Percentiles rank a stretch among this genome's conserved stretches.
phyloP scores from a whole-genome alignment of 2,329 filamentous ascomycete species.

The Paecilomyces variotii region DNA sequence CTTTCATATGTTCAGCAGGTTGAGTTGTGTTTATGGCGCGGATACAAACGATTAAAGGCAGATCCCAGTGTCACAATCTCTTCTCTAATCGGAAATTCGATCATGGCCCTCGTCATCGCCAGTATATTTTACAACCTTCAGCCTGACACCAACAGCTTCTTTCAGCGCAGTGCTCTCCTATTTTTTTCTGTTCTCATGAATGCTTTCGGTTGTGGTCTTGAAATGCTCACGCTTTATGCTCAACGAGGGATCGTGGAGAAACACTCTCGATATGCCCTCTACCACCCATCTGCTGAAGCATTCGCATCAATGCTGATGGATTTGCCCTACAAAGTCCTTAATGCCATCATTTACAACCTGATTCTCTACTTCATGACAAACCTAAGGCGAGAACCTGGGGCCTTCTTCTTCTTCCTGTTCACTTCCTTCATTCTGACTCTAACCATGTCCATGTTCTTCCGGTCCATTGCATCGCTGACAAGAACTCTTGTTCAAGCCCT shows the following conservation, averaged over 20 bases:
- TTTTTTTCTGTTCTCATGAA: slow-evolving; percentile 88
- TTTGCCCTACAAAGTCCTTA: slow-evolving; percentile 72
- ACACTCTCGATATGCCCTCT: slow-evolving; percentile 75
- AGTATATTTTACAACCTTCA: slow-evolving; percentile 74
- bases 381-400: slow-evolving; percentile 61
- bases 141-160: slow-evolving; percentile 63
- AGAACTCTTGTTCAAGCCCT: slow-evolving; percentile 55
- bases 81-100: slow-evolving; percentile 58
- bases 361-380: slow-evolving; percentile 83
- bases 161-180: slow-evolving; percentile 66
- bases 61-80: slow-evolving; percentile 69
- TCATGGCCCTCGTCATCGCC: slow-evolving; percentile 69
- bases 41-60: slow-evolving; percentile 66
- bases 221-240: slow-evolving; percentile 77
- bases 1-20: slow-evolving; percentile 71
- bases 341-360: slow-evolving; percentile 68
- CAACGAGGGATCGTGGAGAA: slow-evolving; percentile 92
- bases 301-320: slow-evolving; percentile 79
- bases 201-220: slow-evolving; percentile 70
- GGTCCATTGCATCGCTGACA: slow-evolving; percentile 69
- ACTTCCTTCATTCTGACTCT: slow-evolving; percentile 66
- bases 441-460: slow-evolving; percentile 80
- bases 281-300: slow-evolving; percentile 86
- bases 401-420: slow-evolving; percentile 81
- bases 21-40: slow-evolving; percentile 69